These are phyloP conservation scores for Nemania sp. DNA, from an alignment of 2,329 filamentous ascomycete species.

Conservation along the genomic window DNA sequence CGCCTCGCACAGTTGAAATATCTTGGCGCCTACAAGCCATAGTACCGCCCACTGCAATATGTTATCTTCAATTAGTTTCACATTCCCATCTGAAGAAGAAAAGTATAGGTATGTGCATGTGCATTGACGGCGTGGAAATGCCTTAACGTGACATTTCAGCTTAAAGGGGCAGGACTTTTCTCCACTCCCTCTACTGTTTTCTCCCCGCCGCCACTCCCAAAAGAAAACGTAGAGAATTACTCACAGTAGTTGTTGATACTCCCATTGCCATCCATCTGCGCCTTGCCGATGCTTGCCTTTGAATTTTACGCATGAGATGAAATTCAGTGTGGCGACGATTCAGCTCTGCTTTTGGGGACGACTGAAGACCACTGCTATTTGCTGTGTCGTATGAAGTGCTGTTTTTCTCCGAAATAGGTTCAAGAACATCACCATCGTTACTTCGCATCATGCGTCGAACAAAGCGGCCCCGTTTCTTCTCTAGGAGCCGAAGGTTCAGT, in stretches of 20 bases:
- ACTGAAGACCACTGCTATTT: slow-evolving; percentile 27
- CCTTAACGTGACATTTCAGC: not conserved
- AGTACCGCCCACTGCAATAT: slow-evolving; percentile 64
- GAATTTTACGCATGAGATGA: slow-evolving; percentile 79
- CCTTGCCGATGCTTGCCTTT: slow-evolving; percentile 64
- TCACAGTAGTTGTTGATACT: slow-evolving; percentile 62
- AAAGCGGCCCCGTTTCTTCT: slow-evolving; percentile 57
- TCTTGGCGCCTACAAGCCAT: slow-evolving; percentile 78
- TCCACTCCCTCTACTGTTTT: no score
- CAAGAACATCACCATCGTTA: slow-evolving; percentile 52
- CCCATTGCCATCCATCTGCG: slow-evolving; percentile 75
- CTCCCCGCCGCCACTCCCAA: not conserved
- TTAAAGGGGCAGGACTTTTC: not conserved
- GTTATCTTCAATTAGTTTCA: no score
- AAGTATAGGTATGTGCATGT: not conserved
- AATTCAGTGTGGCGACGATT: slow-evolving; percentile 72
- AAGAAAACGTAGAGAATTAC: not conserved
- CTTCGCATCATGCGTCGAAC: slow-evolving; percentile 50
- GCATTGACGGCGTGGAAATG: not conserved
- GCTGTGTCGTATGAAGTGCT: slow-evolving; percentile 23
- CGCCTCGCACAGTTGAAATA: slow-evolving; percentile 64
- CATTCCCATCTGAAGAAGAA: no score
- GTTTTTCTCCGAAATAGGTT: slow-evolving; percentile 47
- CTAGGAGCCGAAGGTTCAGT: slow-evolving; percentile 60
- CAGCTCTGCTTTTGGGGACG: slow-evolving; percentile 47